A percentile compares a stretch with the other conserved stretches of the same genome.
Evolutionary conservation across 257 asterid species (phyloP).

Genomic region (Solanum medicagineum): DNA sequence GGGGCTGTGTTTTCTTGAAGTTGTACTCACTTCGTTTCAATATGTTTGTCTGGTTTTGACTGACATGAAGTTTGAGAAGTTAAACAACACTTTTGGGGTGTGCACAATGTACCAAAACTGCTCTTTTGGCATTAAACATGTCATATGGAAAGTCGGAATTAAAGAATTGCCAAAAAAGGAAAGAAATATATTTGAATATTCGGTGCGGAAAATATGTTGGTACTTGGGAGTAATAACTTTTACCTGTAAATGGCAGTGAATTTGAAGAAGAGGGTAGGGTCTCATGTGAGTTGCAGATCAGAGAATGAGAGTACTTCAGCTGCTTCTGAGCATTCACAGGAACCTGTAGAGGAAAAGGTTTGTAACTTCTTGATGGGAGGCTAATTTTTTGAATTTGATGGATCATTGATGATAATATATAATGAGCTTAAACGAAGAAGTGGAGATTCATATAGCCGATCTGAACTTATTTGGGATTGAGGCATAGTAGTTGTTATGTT

Average conservation of each 20-base stretch:
- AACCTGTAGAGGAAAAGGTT: slow-evolving; percentile 35
- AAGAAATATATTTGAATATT: background rate
- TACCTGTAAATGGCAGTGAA: slow-evolving; percentile 17
- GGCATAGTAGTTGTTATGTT: background rate
- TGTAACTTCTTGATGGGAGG: background rate
- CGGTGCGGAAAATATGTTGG: background rate
- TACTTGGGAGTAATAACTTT: background rate
- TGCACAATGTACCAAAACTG: too few species aligned
- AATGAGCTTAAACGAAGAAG: too few species aligned
- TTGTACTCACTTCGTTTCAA: too few species aligned
- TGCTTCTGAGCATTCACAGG: slow-evolving; percentile 24
- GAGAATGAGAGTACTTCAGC: slow-evolving; percentile 34
- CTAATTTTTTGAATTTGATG: background rate
- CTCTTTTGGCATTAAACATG: too few species aligned
- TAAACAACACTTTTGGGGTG: too few species aligned
- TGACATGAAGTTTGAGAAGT: too few species aligned
- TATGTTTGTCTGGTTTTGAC: too few species aligned
- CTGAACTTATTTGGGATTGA: too few species aligned
- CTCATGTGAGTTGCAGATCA: slow-evolving; percentile 37
- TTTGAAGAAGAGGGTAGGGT: slow-evolving; percentile 17
- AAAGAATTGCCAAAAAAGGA: too few species aligned
- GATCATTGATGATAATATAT: background rate
- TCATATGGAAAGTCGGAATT: too few species aligned
- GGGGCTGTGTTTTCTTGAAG: background rate
- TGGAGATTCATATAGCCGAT: too few species aligned